Conservation (phyloP, 2,329 filamentous ascomycete species). For the Trichoderma gracile region DNA sequence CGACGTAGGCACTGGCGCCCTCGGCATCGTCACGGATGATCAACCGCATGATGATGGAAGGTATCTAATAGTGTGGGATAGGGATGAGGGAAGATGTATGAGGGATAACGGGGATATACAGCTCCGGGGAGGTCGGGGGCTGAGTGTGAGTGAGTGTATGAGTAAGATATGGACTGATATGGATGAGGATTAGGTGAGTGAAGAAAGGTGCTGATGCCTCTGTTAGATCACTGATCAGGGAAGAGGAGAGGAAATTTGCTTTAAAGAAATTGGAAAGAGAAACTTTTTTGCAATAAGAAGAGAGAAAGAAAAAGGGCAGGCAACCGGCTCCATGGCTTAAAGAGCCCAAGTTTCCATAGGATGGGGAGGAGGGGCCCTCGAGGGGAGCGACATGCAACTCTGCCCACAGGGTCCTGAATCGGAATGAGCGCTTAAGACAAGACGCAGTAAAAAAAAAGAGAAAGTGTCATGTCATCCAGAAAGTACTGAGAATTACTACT, state of each 20-base stretch:
- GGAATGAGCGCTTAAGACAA: constrained; percentile 22
- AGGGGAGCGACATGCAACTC: constrained; percentile 16
- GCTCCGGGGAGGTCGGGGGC: constrained; percentile 4
- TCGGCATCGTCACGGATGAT: constrained; percentile 75
- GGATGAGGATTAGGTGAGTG: no score
- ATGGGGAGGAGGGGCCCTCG: constrained; percentile 20
- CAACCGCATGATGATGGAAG: constrained; percentile 64
- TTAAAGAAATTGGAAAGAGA: constrained; percentile 8
- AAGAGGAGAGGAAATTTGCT: background rate
- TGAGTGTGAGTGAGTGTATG: background rate
- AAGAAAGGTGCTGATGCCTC: background rate
- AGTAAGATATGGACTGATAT: background rate
- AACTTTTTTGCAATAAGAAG: constrained; percentile 14
- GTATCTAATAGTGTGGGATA: constrained; percentile 1
- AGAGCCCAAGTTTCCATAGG: constrained; percentile 21
- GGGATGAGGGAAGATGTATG: no score
- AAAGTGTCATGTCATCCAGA: background rate
- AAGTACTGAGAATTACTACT: background rate
- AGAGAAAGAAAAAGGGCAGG: background rate
- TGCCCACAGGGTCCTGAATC: constrained; percentile 23
- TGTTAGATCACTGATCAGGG: background rate
- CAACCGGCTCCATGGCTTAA: constrained; percentile 24
- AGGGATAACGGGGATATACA: constrained; percentile 4
- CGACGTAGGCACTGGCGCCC: constrained; percentile 72
- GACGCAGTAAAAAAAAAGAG: background rate